phyloP scores from a whole-genome alignment of 73 alveolate species.

The Uronychia binucleata region DNA sequence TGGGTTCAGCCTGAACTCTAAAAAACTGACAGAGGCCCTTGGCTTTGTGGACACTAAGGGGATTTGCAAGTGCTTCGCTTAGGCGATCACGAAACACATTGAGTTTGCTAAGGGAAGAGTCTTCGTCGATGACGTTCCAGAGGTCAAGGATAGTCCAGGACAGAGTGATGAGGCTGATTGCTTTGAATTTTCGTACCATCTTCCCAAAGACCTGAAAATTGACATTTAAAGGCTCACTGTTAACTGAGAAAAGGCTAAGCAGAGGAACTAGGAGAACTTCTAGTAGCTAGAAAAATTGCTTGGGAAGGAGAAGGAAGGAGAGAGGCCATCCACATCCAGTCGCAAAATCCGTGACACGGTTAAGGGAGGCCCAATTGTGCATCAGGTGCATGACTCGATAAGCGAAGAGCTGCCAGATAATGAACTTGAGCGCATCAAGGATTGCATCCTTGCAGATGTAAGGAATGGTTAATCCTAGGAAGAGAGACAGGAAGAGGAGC shows the following conservation, averaged over 20 bases:
- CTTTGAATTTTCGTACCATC: background rate
- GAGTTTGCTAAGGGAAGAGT: conserved; percentile 19
- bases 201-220: background rate
- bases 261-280: conserved; percentile 15
- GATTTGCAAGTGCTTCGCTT: conserved; percentile 33
- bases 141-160: background rate
- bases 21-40: conserved; percentile 40
- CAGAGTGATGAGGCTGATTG: conserved; percentile 4
- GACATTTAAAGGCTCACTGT: background rate
- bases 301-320: too few species aligned
- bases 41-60: conserved; percentile 31
- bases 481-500: too few species aligned
- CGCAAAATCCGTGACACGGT: too few species aligned
- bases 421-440: too few species aligned
- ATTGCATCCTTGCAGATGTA: too few species aligned
- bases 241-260: conserved; percentile 12
- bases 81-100: conserved; percentile 15
- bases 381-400: too few species aligned
- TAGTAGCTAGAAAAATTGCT: too few species aligned
- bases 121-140: conserved; percentile 6
- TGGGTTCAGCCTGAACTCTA: conserved; percentile 45
- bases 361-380: too few species aligned
- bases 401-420: too few species aligned
- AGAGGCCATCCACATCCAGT: too few species aligned
- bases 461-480: too few species aligned